A percentile compares a stretch with the other conserved stretches of the same genome.
These are phyloP conservation scores for Aspergillus tamarii DNA, from an alignment of 2,329 filamentous ascomycete genomes.

Conservation along the genomic window DNA sequence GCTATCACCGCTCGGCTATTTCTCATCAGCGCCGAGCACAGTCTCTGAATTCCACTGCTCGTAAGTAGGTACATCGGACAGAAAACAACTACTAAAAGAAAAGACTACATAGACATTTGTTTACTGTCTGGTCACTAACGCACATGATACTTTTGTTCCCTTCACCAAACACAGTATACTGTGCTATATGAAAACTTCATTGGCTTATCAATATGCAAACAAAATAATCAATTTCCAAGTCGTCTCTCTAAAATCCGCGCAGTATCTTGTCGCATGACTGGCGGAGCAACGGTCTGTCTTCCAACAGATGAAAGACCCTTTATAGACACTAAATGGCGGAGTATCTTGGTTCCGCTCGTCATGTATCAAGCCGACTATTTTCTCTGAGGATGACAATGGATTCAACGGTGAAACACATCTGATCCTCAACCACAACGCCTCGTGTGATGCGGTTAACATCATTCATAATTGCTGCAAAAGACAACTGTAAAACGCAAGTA, in stretches of 20 bases:
- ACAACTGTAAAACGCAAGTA: not conserved
- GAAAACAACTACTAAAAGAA: not conserved
- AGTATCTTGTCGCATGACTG: too few species aligned
- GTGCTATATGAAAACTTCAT: not conserved
- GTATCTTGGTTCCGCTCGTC: not conserved
- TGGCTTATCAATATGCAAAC: not conserved
- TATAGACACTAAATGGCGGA: not conserved
- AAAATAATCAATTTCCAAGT: too few species aligned
- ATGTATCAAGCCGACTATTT: not conserved
- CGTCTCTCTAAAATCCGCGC: too few species aligned
- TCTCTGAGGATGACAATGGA: not conserved
- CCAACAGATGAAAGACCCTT: not conserved
- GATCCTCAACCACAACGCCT: not conserved
- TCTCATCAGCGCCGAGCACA: not conserved
- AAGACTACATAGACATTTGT: not conserved
- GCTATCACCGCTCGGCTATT: not conserved
- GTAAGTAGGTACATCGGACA: not conserved
- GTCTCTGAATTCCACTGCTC: not conserved
- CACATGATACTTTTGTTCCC: not conserved
- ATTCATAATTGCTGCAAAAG: not conserved
- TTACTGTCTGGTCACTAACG: too few species aligned
- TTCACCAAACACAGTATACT: not conserved
- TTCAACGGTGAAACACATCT: not conserved
- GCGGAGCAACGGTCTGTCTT: not conserved
- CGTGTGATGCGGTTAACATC: not conserved